Base-by-base conservation (phyloP, 805 yeast species). In the Ogataea salicorniae region DNA sequence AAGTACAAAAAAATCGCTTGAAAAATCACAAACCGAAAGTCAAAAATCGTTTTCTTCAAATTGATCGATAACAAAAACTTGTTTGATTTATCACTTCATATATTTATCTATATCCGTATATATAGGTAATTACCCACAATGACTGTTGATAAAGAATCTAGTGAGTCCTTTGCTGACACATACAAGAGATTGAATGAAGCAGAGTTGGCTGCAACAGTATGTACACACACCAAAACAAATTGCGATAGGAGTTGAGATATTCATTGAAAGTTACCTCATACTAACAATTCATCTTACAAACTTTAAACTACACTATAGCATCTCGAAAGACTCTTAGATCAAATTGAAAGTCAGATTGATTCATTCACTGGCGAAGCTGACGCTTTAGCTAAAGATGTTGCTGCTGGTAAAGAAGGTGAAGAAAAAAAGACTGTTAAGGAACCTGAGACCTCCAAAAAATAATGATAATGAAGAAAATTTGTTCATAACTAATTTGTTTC, bases 111-210 rank as follows among this genome's bases (percentile, higher is more conserved):
- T 26, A 26, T 26, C 13, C 2, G 4, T 26, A 7, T 26, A 2
- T 9, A 8, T 26, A 26, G 31, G 3, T 26, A 16, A 16, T 11
- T 15, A 18, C 37, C 29, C 0, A 26, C 41, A 22, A 47, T 39
- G 43, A 33, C 42, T 17, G 39, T 34, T 31, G 46, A 43, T 15
- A 54, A 60, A 36, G 45, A 36, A n/a, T 16, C 42, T 26, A 56
- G 56, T 6, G 54, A 58, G 17, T 74, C 71, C 45, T 64, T 82
- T 44, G 78, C 79, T 6, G 80, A 80, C 15, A 76, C 87, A 0
- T 79, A 79, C 61, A 72, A 77, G 55, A 76, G 81, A 56, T 64
- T 86, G 40, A 74, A 74, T 46, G 85, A 83, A 48, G 94, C 89
- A 2, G 94, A 86, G 60, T 61, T 68, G 49, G 83, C 87, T 1